Conservation (phyloP, 495 filamentous ascomycete species). For the Parathielavia appendiculata region DNA sequence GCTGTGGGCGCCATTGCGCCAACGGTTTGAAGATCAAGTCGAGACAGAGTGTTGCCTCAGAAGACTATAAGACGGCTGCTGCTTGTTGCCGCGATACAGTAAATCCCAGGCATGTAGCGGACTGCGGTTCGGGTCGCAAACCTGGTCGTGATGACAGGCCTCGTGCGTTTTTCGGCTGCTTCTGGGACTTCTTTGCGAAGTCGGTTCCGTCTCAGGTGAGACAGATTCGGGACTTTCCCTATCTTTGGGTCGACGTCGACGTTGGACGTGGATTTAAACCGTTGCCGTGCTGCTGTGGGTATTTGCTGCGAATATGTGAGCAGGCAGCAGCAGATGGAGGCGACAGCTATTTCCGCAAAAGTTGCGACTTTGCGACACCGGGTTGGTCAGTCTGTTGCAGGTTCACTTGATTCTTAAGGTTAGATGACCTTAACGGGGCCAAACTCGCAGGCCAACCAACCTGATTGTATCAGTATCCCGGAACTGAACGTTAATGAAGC, state of each 20-base stretch:
- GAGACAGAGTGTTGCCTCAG: background rate
- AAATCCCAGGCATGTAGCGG: background rate
- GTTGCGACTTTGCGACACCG: background rate
- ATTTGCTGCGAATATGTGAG: background rate
- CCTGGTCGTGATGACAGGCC: background rate
- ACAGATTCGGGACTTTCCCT: no score
- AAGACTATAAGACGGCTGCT: background rate
- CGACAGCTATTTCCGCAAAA: background rate
- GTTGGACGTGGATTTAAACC: no score
- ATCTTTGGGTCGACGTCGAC: no score
- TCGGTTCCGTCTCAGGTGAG: no score
- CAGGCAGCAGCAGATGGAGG: background rate
- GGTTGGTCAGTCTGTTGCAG: background rate
- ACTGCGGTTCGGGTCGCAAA: background rate
- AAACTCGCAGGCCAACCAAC: no score
- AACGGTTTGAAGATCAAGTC: background rate
- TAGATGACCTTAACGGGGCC: no score
- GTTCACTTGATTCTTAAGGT: background rate
- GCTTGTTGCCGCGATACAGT: background rate
- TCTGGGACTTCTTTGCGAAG: no score
- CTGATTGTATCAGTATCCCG: background rate
- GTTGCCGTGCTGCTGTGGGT: background rate
- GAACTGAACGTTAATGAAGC: background rate
- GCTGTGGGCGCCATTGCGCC: slow-evolving; percentile 4
- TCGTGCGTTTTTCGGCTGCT: background rate